Evolutionary conservation across 208 protist genomes (phyloP), one percentile per base, ranked within the genome.

Genomic region (Wallacemonas sp.): DNA sequence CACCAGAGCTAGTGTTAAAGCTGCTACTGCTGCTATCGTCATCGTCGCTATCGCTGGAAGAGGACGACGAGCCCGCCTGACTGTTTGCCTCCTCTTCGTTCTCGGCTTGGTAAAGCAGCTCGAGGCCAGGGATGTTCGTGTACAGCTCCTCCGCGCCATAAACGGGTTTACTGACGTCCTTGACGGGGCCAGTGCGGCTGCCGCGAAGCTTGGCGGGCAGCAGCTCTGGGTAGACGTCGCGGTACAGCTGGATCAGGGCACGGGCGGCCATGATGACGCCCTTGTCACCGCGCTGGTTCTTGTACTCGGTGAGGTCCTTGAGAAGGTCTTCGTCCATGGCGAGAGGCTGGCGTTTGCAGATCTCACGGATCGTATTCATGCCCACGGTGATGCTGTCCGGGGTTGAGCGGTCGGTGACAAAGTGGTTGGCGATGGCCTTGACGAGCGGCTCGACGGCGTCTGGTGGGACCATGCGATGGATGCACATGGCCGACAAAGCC

Each of bases 341-440:
- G 3, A 97, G 78, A 41, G 98, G 98, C 71, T 95, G 93, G 17
- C 97, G 89, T 54, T 88, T 88, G 71, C 92, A 98, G 30, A 99
- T 98, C 60, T 96, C 95, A 32, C 98, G 84, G 48, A 99, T 96
- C 1, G 97, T 97, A 73, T 99, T 99, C 34, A 99, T 79, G 27
- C 97, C 97, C 8, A 99, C 87, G 0, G 96, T 95, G 29, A 99
- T 98, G 19, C 91, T 81, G 62, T 99, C 98, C 17, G 89, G 73
- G 17, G 85, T 81, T 27, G 91, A 92, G 17, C 91, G 80, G 63
- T 99, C 98, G 3, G 82, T 92, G 0, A 99, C 95, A 78, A 99
- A 99, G 68, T 99, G 92, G 73, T 98, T 96, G 0, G 91, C 94
- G 38, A 99, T 92, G 17, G 93, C 76, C 62, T 76, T 85, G 46